Evolutionary conservation across 2,329 filamentous ascomycete genomes (phyloP).

Genomic region (Westerdykella sp.): DNA sequence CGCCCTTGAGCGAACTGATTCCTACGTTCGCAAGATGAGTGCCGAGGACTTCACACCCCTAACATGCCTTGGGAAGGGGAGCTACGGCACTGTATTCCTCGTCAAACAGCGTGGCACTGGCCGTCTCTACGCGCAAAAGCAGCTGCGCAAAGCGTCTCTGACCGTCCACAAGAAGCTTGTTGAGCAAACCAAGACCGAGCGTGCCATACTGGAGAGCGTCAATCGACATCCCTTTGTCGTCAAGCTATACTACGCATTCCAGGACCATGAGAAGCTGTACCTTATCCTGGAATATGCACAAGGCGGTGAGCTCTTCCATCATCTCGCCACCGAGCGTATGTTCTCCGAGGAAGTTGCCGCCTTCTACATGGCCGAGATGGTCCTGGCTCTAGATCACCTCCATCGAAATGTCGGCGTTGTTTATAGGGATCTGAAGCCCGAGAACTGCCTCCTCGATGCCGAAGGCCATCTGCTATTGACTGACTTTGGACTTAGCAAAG

Average conservation of each 20-base stretch:
- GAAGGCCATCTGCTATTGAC: conserved; percentile 91
- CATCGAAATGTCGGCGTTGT: conserved; percentile 89
- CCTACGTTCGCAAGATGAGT: conserved; percentile 73
- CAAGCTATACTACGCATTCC: conserved; percentile 96
- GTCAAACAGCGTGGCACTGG: conserved; percentile 87
- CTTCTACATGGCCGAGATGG: conserved; percentile 99
- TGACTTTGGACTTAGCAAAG: conserved; percentile 95
- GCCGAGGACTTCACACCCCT: conserved; percentile 85
- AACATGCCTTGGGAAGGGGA: conserved; percentile 90
- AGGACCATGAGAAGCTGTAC: conserved; percentile 96
- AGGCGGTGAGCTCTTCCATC: conserved; percentile 94
- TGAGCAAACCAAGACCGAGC: conserved; percentile 96
- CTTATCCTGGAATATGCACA: conserved; percentile 96
- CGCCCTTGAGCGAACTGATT: conserved; percentile 50
- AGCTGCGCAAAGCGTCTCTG: conserved; percentile 94
- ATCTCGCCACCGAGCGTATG: conserved; percentile 89
- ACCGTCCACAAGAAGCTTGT: conserved; percentile 93
- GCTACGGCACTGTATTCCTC: conserved; percentile 88
- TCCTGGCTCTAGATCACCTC: conserved; percentile 86
- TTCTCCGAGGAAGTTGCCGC: conserved; percentile 83
- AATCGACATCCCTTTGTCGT: conserved; percentile 97
- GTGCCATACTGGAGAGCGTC: conserved; percentile 88
- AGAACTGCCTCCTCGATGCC: conserved; percentile 89
- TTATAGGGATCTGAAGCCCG: conserved; percentile 94
- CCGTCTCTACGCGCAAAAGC: conserved; percentile 92